Base-by-base conservation (phyloP, 495 filamentous ascomycete species). In the Durotheca rogersii region DNA sequence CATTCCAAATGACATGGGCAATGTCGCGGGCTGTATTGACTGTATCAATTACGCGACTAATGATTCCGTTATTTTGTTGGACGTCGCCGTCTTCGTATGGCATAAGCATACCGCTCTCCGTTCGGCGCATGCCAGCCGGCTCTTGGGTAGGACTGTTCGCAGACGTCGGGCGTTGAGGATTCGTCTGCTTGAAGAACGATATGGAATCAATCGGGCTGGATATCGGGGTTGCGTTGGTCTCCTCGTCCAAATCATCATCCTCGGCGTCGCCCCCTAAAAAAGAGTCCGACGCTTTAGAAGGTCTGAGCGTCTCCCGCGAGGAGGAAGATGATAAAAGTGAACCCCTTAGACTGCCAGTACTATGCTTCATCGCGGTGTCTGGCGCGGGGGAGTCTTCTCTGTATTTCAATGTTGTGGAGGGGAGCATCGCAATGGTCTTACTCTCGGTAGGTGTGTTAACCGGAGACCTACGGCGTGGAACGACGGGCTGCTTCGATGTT, bases 1-100 rank as follows among this genome's bases (percentile, higher is more conserved):
- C 93, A 65, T 98, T 98, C 91, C 90, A 95, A 55, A 97, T 89
- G 29, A 97, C 90, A 73, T 95, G 89, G 29, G 87, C 90, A 58
- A 98, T 98, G 59, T 98, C 93, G 56, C 84, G 85, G 33, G 92
- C 91, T 6, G 92, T 97, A 72, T 98, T 96, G 60, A 98, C 88
- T 32, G 90, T 93, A 66, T 97, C 89, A 61, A 93, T 83, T 16
- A 96, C 85, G 53, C 84, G 81, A 47, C 89, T 88, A 53, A 96
- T 80, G 27, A 97, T 70, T 51, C 74, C 71, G 51, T 68, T 70
- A 39, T 62, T 69, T 15, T 80, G 76, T 20, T 79, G 70, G 34
- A 77, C 68, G 37, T 91, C 87, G 46, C 81, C 80, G 31, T 86
- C 81, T 20, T 91, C 85, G 45, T 84, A 85, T 1, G 90, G 87